phyloP scores from a whole-genome alignment of 2,329 filamentous ascomycete genomes.

The Elsinoe fawcettii region DNA sequence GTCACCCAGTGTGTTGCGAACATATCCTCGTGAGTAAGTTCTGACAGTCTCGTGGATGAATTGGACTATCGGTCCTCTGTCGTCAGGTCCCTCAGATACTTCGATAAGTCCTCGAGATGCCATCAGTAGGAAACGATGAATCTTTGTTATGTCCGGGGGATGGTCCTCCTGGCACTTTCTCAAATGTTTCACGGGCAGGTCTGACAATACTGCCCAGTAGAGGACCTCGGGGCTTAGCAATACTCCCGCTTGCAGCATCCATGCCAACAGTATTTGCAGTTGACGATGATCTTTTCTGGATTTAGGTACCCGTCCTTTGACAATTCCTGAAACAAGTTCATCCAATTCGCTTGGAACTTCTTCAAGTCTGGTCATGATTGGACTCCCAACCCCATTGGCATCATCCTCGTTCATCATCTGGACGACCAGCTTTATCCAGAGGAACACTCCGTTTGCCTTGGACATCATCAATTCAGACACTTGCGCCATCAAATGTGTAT shows the following conservation, averaged over 20 bases:
- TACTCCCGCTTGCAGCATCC: background rate
- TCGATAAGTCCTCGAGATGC: no score
- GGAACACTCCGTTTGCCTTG: slow-evolving; percentile 27
- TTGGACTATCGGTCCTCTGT: no score
- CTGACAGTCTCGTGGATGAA: no score
- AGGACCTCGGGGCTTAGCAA: background rate
- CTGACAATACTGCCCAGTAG: background rate
- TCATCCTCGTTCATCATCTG: background rate
- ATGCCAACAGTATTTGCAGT: background rate
- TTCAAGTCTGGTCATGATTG: background rate
- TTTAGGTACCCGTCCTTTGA: background rate
- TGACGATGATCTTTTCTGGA: background rate
- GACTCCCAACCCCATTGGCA: background rate
- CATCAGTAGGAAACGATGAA: no score
- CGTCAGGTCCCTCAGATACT: no score
- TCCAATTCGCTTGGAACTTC: background rate
- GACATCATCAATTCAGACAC: slow-evolving; percentile 25
- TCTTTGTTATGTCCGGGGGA: no score
- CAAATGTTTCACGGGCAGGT: no score
- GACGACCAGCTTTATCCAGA: background rate
- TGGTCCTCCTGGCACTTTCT: no score
- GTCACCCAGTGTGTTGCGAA: no score
- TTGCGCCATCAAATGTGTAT: background rate
- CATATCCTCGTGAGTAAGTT: no score
- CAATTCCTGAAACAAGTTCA: background rate